These are phyloP conservation scores for Ceratocystis cacaofunesta DNA, from an alignment of 2,329 filamentous ascomycete species.

Conservation along the genomic window DNA sequence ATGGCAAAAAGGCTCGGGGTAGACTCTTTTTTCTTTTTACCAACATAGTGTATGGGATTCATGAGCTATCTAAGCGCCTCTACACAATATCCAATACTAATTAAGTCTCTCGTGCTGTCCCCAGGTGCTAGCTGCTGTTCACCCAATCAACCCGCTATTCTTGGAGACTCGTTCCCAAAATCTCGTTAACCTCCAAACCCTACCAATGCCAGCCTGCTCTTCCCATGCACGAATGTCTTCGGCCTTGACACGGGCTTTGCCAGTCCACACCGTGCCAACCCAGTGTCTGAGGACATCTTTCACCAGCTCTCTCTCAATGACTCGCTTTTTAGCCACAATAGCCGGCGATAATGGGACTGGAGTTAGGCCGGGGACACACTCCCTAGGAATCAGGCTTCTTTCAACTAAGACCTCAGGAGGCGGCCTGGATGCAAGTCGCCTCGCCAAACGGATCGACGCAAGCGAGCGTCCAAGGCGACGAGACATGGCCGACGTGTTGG, in stretches of 20 bases:
- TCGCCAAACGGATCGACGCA: conserved; percentile 49
- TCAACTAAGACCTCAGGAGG: conserved; percentile 45
- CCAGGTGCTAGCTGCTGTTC: background rate
- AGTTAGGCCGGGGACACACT: conserved; percentile 39
- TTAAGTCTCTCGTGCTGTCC: too few species aligned
- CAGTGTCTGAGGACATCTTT: conserved; percentile 52
- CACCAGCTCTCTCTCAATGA: conserved; percentile 50
- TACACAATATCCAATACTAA: background rate
- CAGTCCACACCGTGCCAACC: conserved; percentile 44
- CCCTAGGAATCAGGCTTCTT: conserved; percentile 48
- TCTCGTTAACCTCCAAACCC: conserved; percentile 45
- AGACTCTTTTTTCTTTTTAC: too few species aligned
- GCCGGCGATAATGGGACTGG: conserved; percentile 38
- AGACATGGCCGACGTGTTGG: conserved; percentile 49
- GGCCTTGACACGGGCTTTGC: conserved; percentile 36
- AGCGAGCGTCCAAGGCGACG: conserved; percentile 48
- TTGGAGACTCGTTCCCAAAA: conserved; percentile 48
- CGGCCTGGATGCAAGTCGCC: conserved; percentile 44
- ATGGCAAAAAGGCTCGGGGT: too few species aligned
- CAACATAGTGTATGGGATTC: too few species aligned
- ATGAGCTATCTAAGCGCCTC: background rate
- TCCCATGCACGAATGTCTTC: conserved; percentile 34
- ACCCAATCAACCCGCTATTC: background rate
- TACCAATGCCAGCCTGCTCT: conserved; percentile 37
- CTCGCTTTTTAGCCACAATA: conserved; percentile 46